Evolutionary conservation across 371 early-diverging fungal genomes (phyloP).

Genomic region (Rhizopus delemar): DNA sequence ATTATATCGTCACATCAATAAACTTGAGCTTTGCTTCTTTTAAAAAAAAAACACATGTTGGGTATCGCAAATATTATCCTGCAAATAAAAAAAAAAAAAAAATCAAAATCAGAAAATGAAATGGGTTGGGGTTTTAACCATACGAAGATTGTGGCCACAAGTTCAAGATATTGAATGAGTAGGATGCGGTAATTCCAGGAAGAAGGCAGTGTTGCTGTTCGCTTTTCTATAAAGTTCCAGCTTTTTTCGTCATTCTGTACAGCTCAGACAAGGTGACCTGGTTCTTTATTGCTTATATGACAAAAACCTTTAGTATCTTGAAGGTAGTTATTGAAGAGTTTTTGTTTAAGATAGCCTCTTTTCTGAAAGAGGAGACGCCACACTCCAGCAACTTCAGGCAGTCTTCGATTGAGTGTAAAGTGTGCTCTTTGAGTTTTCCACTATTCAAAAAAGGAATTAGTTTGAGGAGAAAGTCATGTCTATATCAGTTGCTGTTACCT

Average conservation of each 20-base stretch:
- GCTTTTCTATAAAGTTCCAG: constrained; percentile 11
- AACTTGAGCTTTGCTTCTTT: too few relatives aligned
- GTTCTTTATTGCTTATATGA: neutral
- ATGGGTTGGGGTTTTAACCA: neutral
- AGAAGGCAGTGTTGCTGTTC: constrained; percentile 13
- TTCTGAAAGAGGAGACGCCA: constrained; percentile 4
- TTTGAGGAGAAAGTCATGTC: constrained; percentile 1
- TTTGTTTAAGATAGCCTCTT: constrained; percentile 5
- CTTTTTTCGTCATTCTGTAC: constrained; percentile 6
- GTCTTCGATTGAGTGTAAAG: constrained; percentile 12
- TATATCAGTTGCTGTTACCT: constrained; percentile 5
- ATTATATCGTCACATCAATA: too few relatives aligned
- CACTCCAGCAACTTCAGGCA: constrained; percentile 11
- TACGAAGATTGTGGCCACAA: constrained; percentile 7
- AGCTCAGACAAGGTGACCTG: constrained; percentile 13
- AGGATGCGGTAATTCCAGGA: constrained; percentile 10
- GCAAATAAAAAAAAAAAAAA: constrained; percentile 8
- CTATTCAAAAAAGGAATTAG: constrained; percentile 11
- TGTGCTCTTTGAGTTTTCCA: constrained; percentile 4
- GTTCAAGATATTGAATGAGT: constrained; percentile 15
- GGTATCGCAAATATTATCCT: constrained; percentile 12
- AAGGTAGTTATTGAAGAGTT: constrained; percentile 11
- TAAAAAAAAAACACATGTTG: constrained; percentile 7
- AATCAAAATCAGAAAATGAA: constrained; percentile 12
- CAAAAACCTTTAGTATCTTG: constrained; percentile 12